These are phyloP conservation scores for Rhodotorula mucilaginosa DNA, from an alignment of 1,284 basidiomycete species.

Conservation along the genomic window DNA sequence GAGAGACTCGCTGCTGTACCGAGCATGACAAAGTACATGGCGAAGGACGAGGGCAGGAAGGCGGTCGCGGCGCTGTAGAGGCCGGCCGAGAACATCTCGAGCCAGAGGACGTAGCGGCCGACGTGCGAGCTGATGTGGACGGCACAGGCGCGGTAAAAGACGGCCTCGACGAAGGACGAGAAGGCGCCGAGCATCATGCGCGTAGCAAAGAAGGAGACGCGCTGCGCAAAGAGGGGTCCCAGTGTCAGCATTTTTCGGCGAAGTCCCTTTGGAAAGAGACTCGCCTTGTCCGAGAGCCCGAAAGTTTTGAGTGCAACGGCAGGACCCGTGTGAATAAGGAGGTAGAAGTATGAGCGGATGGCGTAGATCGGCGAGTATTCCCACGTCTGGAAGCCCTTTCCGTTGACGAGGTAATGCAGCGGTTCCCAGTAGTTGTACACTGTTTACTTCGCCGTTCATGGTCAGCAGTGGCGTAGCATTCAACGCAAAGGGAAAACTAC, in stretches of 20 bases:
- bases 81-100: constrained; percentile 78
- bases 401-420: constrained; percentile 69
- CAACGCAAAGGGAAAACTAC: not conserved
- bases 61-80: constrained; percentile 88
- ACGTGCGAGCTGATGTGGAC: constrained; percentile 82
- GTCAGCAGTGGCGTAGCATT: not conserved
- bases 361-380: constrained; percentile 87
- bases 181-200: constrained; percentile 74
- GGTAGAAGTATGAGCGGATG: constrained; percentile 91
- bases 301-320: constrained; percentile 47
- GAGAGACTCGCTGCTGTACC: constrained; percentile 75
- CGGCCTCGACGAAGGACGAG: constrained; percentile 76
- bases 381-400: constrained; percentile 89
- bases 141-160: constrained; percentile 76
- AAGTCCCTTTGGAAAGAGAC: not conserved
- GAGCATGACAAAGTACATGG: constrained; percentile 84
- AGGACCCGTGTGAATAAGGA: constrained; percentile 63
- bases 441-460: constrained; percentile 48
- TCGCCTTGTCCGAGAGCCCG: constrained; percentile 51
- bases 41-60: constrained; percentile 89
- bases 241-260: not conserved
- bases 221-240: constrained; percentile 53
- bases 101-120: constrained; percentile 85
- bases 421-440: constrained; percentile 99
- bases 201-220: constrained; percentile 82